A percentile compares a stretch with the other conserved stretches of the same genome.
phyloP scores from a whole-genome alignment of 1,284 basidiomycete genomes.

The Ganoderma resinaceum region DNA sequence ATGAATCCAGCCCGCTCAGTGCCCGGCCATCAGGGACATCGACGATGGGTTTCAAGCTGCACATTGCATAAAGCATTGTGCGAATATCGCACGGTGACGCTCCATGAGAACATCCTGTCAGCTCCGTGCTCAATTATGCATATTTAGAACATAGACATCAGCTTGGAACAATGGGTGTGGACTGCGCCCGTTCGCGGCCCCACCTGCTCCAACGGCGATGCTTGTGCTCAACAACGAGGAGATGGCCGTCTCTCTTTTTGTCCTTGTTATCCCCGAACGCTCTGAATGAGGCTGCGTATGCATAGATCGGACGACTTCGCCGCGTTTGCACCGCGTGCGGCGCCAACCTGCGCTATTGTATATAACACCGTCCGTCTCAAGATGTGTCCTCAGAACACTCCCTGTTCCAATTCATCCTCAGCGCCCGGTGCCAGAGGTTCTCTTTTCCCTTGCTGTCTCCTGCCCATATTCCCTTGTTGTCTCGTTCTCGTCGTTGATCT shows the following conservation, averaged over 20 bases:
- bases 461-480: neutral
- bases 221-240: constrained; percentile 29
- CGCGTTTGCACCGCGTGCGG: neutral
- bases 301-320: neutral
- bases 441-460: constrained; percentile 12
- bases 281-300: neutral
- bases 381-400: constrained; percentile 10
- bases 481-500: constrained; percentile 15
- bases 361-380: neutral
- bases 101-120: neutral
- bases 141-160: neutral
- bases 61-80: neutral
- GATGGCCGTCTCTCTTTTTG: constrained; percentile 6
- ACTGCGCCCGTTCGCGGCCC: constrained; percentile 16
- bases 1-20: neutral
- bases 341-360: neutral
- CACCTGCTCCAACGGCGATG: constrained; percentile 31
- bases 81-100: neutral
- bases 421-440: constrained; percentile 26
- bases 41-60: neutral
- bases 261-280: neutral
- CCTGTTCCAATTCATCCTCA: constrained; percentile 7
- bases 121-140: neutral
- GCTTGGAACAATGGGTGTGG: neutral
- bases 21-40: neutral